phyloP scores from a whole-genome alignment of 352 stramenopile species.

The Globisporangium sylvaticum region DNA sequence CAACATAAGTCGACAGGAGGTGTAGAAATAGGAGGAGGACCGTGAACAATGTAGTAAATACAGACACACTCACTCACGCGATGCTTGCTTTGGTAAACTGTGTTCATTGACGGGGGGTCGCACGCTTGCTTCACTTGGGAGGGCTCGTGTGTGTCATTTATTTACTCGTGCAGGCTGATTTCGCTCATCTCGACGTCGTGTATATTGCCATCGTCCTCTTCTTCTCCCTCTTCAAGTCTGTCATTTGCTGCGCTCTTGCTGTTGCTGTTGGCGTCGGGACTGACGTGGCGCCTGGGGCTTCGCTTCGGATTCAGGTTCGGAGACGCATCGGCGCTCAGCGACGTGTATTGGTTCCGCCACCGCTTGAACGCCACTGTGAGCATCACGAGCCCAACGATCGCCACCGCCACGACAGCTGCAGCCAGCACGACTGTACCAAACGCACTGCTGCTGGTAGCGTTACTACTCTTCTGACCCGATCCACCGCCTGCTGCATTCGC shows the following conservation, averaged over 20 bases:
- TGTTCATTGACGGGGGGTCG: too few species aligned
- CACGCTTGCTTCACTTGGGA: too few species aligned
- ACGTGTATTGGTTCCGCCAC: constrained; percentile 58
- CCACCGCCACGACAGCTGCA: constrained; percentile 26
- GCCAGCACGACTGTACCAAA: constrained; percentile 36
- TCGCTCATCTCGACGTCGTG: constrained; percentile 43
- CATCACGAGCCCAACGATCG: constrained; percentile 27
- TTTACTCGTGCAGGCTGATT: constrained; percentile 44
- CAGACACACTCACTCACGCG: too few species aligned
- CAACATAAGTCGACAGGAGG: too few species aligned
- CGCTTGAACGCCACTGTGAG: constrained; percentile 37
- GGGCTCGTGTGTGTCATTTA: too few species aligned
- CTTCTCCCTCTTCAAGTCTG: constrained; percentile 14
- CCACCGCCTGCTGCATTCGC: neutral
- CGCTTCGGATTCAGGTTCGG: neutral
- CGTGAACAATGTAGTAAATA: too few species aligned
- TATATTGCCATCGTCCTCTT: constrained; percentile 4
- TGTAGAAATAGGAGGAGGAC: too few species aligned
- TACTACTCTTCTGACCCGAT: neutral
- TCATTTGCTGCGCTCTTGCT: constrained; percentile 2
- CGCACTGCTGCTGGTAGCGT: constrained; percentile 21
- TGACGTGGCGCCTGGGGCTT: constrained; percentile 12
- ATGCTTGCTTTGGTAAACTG: too few species aligned
- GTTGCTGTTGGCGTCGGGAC: constrained; percentile 19
- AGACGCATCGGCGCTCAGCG: constrained; percentile 25